Evolutionary conservation across 352 stramenopile species (phyloP), one percentile per base, ranked within the genome.

Genomic region (Globisporangium perplexum): DNA sequence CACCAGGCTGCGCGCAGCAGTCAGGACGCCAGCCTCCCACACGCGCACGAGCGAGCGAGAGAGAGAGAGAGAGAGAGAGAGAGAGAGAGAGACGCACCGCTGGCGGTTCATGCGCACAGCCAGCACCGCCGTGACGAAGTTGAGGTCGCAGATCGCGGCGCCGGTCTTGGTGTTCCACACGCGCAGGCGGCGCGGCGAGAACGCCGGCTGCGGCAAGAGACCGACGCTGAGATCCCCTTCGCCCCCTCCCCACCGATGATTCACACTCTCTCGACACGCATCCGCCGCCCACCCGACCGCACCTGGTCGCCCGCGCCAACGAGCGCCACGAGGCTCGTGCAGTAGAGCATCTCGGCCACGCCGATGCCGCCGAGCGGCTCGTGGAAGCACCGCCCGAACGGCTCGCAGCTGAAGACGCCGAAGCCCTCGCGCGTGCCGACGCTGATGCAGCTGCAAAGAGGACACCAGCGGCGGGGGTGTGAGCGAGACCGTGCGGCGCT

Each of bases 261-360:
- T n/a, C n/a, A n/a, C n/a, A n/a, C n/a, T n/a, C n/a, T n/a, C n/a
- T n/a, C n/a, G n/a, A n/a, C n/a, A n/a, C n/a, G n/a, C n/a, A n/a
- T n/a, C n/a, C n/a, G n/a, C n/a, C n/a, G n/a, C n/a, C n/a, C n/a
- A n/a, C n/a, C n/a, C n/a, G n/a, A 20, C 17, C 26, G 30, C 43
- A 94, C 83, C 72, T 95, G 78, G 14, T 97, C 87, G 10, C 89
- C 87, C 47, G 85, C 90, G 24, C 90, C 89, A 0, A 97, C 90
- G 24, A 97, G 77, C 50, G 85, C 89, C n/a, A 97, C 84, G 20
- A 97, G 65, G 54, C 88, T 97, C 33, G 90, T 96, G 61, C 86
- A 96, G 62, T 97, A 97, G 45, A 97, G 77, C 90, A 97, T 97
- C 60, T 97, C 88, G 10, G 87, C 86, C 55, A 96, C 86, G 23